Evolutionary conservation across 2,329 filamentous ascomycete genomes (phyloP), one percentile per base, ranked within the genome.

Genomic region (Trichoderma gracile): DNA sequence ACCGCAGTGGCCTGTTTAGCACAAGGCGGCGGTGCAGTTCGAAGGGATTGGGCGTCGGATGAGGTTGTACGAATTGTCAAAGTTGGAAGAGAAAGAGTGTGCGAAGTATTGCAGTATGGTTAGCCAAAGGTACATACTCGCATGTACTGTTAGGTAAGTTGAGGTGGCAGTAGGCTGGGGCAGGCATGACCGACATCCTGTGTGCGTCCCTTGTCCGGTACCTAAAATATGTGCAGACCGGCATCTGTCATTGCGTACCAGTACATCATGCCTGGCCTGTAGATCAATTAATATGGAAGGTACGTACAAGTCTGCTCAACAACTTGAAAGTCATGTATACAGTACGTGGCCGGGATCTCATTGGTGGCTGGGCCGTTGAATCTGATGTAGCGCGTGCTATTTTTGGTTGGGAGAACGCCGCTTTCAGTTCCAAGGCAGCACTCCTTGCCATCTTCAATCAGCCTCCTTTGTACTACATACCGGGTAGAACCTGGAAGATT

Each of bases 1-100:
- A 54, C 56, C 54, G 25, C 62, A 27, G 30, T 46, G 33, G 38
- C 53, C 25, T 58, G 40, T 21, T 55, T 63, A 30, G 38, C n/a
- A 14, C 27, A 15, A 25, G 40, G 33, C 50, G 40, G 27, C 25
- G n/a, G 17, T 42, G 58, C 38, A 21, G 23, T 14, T 33, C n/a
- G 21, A 33, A 10, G 38, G 5, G 9, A 3, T 27, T 19, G n/a
- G 53, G 30, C 38, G 23, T 46, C 25, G 3, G 17, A 50, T 59
- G 56, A 40, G 42, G 56, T 42, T 59, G 45, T 59, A 50, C 38
- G 30, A 40, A 43, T 38, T 5, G 23, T 21, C 27, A 38, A 14
- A 38, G 10, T 38, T 14, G 33, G 10, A 38, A 38, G 6, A 42
- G 45, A 59, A 21, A 14, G 23, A 50, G 30, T 8, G 33, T 49